Base-by-base conservation (phyloP, 176 grass and related monocot species). In the Lolium multiflorum region DNA sequence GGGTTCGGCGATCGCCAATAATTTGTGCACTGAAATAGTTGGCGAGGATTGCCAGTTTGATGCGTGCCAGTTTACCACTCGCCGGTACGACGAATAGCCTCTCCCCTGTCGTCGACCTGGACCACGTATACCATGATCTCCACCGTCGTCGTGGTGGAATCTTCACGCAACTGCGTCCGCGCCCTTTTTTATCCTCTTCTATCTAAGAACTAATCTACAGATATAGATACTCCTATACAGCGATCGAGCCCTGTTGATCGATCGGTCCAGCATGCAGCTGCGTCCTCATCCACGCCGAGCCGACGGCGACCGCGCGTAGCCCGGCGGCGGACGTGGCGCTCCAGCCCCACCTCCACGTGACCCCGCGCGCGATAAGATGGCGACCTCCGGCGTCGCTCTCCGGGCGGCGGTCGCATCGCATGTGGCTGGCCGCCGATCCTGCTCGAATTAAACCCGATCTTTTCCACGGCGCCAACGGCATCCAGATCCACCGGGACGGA, bases 331-430 rank as follows among this genome's bases (percentile, higher is more conserved):
- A 64, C 60, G 60, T 64, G 60, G 60, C 60, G 11, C 11, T 9
- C 60, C 22, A 26, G 60, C 60, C 60, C 22, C 60, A 26, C 60
- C 60, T 64, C 60, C 60, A 64, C 60, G 65, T 69, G 31, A 69
- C 4, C 66, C 9, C 66, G 35, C 9, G 17, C 66, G 6, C 1
- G 18, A 21, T 71, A 41, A 39, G 66, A 69, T 1, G 65, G 31
- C 65, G 65, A 69, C 1, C 65, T 7, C 1, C 58, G 41, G 2
- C 67, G 67, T 39, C 67, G 38, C 67, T 41, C 67, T 70, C 67
- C 1, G 35, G 6, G 25, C 7, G 3, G 25, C 63, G 26, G 26
- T 15, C 63, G 26, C 41, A 14, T 64, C 61, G 7, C 55, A n/a
- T n/a, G 54, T 56, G 54, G 48, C 58, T 11, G 4, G 9, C 58